Evolutionary conservation across 306 rosid genomes (phyloP).

Genomic region (Vicia faba): DNA sequence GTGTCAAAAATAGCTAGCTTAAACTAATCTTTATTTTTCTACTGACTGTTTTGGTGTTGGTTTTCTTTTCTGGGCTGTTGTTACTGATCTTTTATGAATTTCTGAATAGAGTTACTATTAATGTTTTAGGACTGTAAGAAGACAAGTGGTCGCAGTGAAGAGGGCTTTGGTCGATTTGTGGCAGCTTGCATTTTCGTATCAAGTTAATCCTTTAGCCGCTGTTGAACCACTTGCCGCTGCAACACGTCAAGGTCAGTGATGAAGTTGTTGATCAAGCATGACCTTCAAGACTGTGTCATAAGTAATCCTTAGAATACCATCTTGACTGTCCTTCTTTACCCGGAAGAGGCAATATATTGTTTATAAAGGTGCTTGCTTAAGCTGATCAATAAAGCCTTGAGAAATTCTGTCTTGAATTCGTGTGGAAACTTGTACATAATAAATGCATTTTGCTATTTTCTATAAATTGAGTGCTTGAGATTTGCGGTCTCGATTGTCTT

Average conservation of each 20-base stretch:
- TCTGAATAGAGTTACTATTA: slow-evolving; percentile 25
- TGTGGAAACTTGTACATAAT: slow-evolving; percentile 1
- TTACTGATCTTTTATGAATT: neutral
- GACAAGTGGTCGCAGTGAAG: slow-evolving; percentile 49
- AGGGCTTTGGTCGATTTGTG: slow-evolving; percentile 71
- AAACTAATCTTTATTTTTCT: slow-evolving; percentile 17
- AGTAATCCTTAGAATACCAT: slow-evolving; percentile 19
- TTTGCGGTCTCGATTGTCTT: neutral
- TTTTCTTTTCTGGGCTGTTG: slow-evolving; percentile 3
- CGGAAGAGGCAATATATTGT: slow-evolving; percentile 4
- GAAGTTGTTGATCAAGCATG: slow-evolving; percentile 34
- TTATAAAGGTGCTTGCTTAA: slow-evolving; percentile 17
- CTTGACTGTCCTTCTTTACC: slow-evolving; percentile 10
- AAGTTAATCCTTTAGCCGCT: slow-evolving; percentile 85
- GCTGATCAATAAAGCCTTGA: slow-evolving; percentile 26
- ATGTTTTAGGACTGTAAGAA: slow-evolving; percentile 51
- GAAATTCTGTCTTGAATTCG: neutral
- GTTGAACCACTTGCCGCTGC: slow-evolving; percentile 62
- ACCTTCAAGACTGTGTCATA: slow-evolving; percentile 22
- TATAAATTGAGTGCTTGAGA: slow-evolving; percentile 14
- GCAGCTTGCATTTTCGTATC: slow-evolving; percentile 92
- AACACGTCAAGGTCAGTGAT: slow-evolving; percentile 44
- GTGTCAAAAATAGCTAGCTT: slow-evolving; percentile 8
- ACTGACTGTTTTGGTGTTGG: neutral
- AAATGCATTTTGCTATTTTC: slow-evolving; percentile 13